Evolutionary conservation across 1,284 basidiomycete species (phyloP).

Genomic region (Leccinum pallidistipes): DNA sequence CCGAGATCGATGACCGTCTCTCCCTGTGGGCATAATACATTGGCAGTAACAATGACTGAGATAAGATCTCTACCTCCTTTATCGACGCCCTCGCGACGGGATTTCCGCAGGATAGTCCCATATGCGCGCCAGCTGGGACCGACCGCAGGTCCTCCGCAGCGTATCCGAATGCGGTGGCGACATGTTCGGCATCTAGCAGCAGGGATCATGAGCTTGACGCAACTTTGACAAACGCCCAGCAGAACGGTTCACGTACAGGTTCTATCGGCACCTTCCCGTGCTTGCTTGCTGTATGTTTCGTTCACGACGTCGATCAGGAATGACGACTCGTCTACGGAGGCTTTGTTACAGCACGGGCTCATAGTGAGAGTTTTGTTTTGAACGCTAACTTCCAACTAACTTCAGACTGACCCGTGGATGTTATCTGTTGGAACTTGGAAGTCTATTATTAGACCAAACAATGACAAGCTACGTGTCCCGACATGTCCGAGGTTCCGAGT

Average conservation of each 20-base stretch:
- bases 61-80: conserved; percentile 36
- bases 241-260: conserved; percentile 15
- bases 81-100: conserved; percentile 45
- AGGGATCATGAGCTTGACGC: too few relatives aligned
- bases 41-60: not conserved
- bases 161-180: conserved; percentile 48
- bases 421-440: too few relatives aligned
- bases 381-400: not conserved
- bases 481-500: too few relatives aligned
- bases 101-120: conserved; percentile 53
- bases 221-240: not conserved
- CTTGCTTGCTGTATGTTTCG: conserved; percentile 22
- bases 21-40: conserved; percentile 36
- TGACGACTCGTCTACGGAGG: conserved; percentile 4
- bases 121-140: conserved; percentile 42
- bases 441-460: too few relatives aligned
- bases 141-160: conserved; percentile 41
- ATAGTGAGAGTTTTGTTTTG: not conserved
- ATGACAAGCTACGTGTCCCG: too few relatives aligned
- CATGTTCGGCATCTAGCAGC: conserved; percentile 23
- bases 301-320: conserved; percentile 18
- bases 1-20: conserved; percentile 55
- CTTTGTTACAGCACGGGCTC: conserved; percentile 7
- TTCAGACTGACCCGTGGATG: too few relatives aligned
- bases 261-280: conserved; percentile 15